phyloP scores from a whole-genome alignment of 768 basidiomycete species.

The Terana coerulea region DNA sequence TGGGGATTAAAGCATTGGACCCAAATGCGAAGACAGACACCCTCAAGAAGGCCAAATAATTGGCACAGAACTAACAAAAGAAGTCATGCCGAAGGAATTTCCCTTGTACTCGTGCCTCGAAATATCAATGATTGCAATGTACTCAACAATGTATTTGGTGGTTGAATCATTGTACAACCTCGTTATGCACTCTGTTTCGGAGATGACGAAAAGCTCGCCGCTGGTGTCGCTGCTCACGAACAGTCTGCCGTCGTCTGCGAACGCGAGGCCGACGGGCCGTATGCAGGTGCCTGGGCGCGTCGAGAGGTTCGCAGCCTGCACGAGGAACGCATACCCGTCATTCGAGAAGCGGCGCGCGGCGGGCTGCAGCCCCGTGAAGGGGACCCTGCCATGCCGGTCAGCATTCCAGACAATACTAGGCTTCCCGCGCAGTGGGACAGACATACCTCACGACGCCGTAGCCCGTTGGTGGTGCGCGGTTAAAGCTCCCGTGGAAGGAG shows the following conservation, averaged over 20 bases:
- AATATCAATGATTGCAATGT: too few species aligned
- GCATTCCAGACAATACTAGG: neutral
- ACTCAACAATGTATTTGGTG: too few species aligned
- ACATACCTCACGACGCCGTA: conserved; percentile 41
- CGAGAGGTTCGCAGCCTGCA: conserved; percentile 36
- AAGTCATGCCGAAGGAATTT: too few species aligned
- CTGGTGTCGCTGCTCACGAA: conserved; percentile 42
- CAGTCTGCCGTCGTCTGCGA: conserved; percentile 31
- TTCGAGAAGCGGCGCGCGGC: conserved; percentile 24
- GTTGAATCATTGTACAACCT: neutral
- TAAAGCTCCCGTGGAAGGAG: conserved; percentile 43
- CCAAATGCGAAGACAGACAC: too few species aligned
- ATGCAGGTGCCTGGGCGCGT: conserved; percentile 41
- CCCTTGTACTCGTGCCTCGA: too few species aligned
- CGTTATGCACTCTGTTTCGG: neutral
- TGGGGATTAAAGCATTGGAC: conserved; percentile 2
- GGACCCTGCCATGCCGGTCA: neutral
- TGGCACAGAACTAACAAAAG: neutral
- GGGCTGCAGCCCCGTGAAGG: conserved; percentile 16
- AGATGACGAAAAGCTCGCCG: conserved; percentile 31
- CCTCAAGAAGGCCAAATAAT: conserved; percentile 6
- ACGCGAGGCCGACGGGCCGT: conserved; percentile 41
- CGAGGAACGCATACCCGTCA: conserved; percentile 25
- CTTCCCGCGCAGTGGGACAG: too few species aligned
- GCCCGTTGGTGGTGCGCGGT: conserved; percentile 40